phyloP scores from a whole-genome alignment of 352 stramenopile genomes.

The Phytophthora pseudosyringae region DNA sequence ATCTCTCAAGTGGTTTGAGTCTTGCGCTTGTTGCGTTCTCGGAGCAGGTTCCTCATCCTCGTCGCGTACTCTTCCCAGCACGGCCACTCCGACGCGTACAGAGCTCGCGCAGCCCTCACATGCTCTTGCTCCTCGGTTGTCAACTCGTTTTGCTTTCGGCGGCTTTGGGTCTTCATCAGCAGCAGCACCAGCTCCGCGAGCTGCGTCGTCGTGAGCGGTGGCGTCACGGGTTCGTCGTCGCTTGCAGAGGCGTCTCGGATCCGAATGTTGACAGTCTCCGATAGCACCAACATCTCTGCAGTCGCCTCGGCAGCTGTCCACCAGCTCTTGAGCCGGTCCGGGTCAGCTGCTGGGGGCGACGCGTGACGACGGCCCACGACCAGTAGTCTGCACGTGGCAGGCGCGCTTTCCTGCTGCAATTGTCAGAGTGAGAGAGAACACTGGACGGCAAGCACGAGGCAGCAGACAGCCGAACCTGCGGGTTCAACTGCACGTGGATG shows the following conservation, averaged over 20 bases:
- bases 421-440: not conserved
- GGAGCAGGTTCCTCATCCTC: conserved; percentile 32
- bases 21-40: conserved; percentile 28
- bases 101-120: conserved; percentile 19
- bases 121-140: conserved; percentile 17
- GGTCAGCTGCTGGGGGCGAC: not conserved
- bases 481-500: conserved; percentile 40
- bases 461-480: conserved; percentile 30
- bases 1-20: conserved; percentile 1
- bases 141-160: conserved; percentile 32
- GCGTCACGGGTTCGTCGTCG: conserved; percentile 12
- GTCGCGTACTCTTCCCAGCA: conserved; percentile 34
- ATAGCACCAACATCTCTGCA: conserved; percentile 35
- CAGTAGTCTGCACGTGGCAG: conserved; percentile 49
- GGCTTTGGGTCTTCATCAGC: conserved; percentile 58
- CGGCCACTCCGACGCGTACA: conserved; percentile 20
- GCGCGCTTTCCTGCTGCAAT: conserved; percentile 31
- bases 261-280: conserved; percentile 38
- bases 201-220: conserved; percentile 10
- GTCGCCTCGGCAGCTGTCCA: conserved; percentile 37
- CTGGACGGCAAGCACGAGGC: not conserved
- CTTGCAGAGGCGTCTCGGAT: conserved; percentile 12
- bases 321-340: conserved; percentile 29
- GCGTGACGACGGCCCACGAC: conserved; percentile 20
- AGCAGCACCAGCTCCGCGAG: conserved; percentile 42